These are phyloP conservation scores for Fusarium newnesense DNA, from an alignment of 2,329 filamentous ascomycete species.

Conservation along the genomic window DNA sequence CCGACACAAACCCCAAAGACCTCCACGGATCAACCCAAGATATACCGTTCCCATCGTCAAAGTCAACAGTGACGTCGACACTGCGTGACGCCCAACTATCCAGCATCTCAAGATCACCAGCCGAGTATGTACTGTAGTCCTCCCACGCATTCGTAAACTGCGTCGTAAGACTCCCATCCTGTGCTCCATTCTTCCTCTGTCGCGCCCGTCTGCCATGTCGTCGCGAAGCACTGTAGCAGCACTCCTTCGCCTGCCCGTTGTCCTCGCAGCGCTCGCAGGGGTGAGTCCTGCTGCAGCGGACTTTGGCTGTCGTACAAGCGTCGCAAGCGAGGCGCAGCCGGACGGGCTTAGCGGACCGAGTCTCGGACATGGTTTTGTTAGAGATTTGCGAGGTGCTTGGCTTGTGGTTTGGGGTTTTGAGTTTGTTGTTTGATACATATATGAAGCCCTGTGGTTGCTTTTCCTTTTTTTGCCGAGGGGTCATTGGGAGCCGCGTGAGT, in stretches of 20 bases:
- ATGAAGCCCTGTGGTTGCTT: background rate
- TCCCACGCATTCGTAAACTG: conserved; percentile 9
- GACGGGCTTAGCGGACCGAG: conserved; percentile 20
- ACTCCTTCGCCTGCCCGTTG: conserved; percentile 17
- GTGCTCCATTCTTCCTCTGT: conserved; percentile 6
- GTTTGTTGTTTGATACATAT: conserved; percentile 1
- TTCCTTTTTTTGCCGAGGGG: background rate
- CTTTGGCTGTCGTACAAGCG: conserved; percentile 33
- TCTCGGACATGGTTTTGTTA: conserved; percentile 4
- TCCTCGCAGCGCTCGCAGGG: conserved; percentile 32
- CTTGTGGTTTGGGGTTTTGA: background rate
- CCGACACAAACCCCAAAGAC: background rate
- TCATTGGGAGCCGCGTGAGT: background rate
- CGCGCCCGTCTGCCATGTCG: conserved; percentile 24
- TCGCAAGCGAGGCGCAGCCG: conserved; percentile 30
- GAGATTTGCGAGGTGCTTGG: background rate
- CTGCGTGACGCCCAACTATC: conserved; percentile 17
- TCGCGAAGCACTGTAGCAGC: conserved; percentile 20
- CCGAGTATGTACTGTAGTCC: background rate
- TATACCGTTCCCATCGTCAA: conserved; percentile 13
- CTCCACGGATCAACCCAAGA: conserved; percentile 22
- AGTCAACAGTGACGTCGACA: conserved; percentile 16
- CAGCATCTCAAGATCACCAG: background rate
- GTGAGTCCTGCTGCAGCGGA: conserved; percentile 31
- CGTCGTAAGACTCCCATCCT: background rate